A percentile compares a stretch with the other conserved stretches of the same genome.
Conservation (phyloP, 306 rosid genomes). For the Fragaria vesca region DNA sequence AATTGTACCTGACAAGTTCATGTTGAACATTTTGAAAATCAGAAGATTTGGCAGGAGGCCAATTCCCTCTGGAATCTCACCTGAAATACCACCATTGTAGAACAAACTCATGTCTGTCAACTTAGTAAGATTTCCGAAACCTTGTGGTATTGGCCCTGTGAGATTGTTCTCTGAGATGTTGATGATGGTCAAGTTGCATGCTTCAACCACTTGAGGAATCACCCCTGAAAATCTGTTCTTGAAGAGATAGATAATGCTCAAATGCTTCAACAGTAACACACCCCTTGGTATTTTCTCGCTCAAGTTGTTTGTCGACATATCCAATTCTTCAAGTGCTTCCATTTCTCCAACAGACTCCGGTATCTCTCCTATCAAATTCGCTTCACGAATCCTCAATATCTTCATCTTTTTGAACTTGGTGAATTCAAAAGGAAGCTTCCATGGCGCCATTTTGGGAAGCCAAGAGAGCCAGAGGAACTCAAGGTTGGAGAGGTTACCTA, state of each 20-base stretch:
- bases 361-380: conserved; percentile 56
- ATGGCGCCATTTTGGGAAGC: conserved; percentile 20
- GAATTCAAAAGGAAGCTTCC: conserved; percentile 37
- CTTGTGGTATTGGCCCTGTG: conserved; percentile 50
- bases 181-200: conserved; percentile 33
- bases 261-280: conserved; percentile 47
- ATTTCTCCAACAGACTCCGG: conserved; percentile 51
- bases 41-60: conserved; percentile 50
- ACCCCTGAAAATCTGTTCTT: conserved; percentile 47
- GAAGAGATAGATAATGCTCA: conserved; percentile 36
- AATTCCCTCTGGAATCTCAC: conserved; percentile 52
- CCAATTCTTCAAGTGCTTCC: conserved; percentile 49
- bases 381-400: conserved; percentile 19
- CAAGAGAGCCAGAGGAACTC: conserved; percentile 33
- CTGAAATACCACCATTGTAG: conserved; percentile 45
- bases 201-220: conserved; percentile 52
- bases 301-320: conserved; percentile 36
- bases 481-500: conserved; percentile 60
- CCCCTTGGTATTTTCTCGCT: conserved; percentile 50
- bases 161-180: conserved; percentile 48
- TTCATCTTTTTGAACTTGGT: conserved; percentile 53
- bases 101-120: conserved; percentile 36
- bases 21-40: conserved; percentile 34
- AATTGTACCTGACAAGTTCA: conserved; percentile 55
- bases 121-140: conserved; percentile 48